These are phyloP conservation scores for Curvularia hawaiiensis DNA, from an alignment of 2,329 filamentous ascomycete species.

Conservation along the genomic window DNA sequence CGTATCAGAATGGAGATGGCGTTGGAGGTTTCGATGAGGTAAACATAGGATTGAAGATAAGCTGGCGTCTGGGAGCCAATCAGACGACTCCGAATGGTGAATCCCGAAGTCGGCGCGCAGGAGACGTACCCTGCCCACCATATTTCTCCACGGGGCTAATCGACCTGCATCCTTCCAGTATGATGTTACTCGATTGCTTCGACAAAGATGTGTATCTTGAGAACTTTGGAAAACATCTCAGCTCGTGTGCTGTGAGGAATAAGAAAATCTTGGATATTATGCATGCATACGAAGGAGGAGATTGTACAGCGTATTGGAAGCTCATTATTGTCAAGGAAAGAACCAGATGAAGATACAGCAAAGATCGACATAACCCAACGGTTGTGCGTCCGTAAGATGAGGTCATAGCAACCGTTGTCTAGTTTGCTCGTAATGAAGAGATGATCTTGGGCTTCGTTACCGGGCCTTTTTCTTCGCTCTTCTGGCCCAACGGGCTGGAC, in stretches of 20 bases:
- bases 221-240: not conserved
- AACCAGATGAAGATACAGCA: not conserved
- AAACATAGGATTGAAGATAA: constrained; percentile 32
- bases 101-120: constrained; percentile 12
- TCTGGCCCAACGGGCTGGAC: not conserved
- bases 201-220: constrained; percentile 12
- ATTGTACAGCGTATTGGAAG: not conserved
- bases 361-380: not conserved
- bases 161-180: constrained; percentile 7
- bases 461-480: not conserved
- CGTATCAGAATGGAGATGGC: constrained; percentile 12
- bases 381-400: not conserved
- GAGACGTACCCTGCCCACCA: not conserved
- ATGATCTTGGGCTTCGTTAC: not conserved
- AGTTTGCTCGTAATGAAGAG: not conserved
- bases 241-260: not conserved
- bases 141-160: constrained; percentile 19
- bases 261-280: too few species aligned
- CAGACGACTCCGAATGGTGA: constrained; percentile 1
- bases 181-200: constrained; percentile 21
- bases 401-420: not conserved
- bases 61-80: constrained; percentile 22
- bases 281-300: not conserved
- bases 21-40: constrained; percentile 32
- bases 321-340: not conserved